Evolutionary conservation across 2,329 filamentous ascomycete genomes (phyloP).

Genomic region (Botrytis byssoidea): DNA sequence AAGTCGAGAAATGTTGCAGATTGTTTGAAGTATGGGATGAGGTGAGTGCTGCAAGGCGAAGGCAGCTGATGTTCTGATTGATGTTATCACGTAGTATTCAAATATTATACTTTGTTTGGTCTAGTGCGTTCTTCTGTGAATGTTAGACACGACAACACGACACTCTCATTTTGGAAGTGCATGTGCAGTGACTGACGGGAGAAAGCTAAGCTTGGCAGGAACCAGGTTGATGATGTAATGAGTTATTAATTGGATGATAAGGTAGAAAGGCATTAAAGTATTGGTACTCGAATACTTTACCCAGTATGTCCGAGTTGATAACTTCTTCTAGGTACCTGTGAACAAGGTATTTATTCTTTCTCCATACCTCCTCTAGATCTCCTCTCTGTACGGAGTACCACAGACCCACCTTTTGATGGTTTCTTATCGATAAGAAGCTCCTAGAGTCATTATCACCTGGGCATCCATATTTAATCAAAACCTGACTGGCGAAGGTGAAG

Average conservation of each 20-base stretch:
- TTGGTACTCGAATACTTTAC: not conserved
- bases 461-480: not conserved
- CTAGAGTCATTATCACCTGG: not conserved
- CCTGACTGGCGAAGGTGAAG: not conserved
- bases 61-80: conserved; percentile 13
- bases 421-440: conserved; percentile 5
- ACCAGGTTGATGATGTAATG: not conserved
- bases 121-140: not conserved
- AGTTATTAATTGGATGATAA: not conserved
- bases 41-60: conserved; percentile 2
- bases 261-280: not conserved
- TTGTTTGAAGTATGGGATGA: not conserved
- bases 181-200: not conserved
- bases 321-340: not conserved
- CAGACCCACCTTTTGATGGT: not conserved
- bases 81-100: not conserved
- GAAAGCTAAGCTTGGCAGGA: not conserved
- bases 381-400: not conserved
- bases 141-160: not conserved
- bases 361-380: not conserved
- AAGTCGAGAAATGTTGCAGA: not conserved
- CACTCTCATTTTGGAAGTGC: not conserved
- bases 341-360: not conserved
- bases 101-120: not conserved
- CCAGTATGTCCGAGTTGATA: not conserved